Base-by-base conservation (phyloP, 768 basidiomycete species). In the Erythrobasidium yunnanense region DNA sequence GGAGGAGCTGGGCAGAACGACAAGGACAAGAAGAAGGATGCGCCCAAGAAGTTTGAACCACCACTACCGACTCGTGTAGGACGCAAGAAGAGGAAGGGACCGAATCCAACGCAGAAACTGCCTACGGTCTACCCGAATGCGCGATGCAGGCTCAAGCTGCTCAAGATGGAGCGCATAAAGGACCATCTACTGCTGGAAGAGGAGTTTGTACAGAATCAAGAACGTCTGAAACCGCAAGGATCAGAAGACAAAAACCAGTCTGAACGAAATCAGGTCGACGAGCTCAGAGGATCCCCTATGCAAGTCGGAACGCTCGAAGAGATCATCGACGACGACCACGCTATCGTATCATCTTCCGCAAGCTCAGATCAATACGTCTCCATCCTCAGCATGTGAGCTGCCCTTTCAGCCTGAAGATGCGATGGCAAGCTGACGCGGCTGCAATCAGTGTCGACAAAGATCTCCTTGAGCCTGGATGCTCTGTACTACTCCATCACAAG, bases 291-390 rank as follows among this genome's bases (percentile, higher is more conserved):
- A 5, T 87, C 84, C 52, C 95, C 93, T 6, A 93, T 99, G 90
- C 87, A 87, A n/a, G 90, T 99, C 67, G 95, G 95, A 22, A 90
- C 90, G 0, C 81, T 99, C 77, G 95, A 97, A 78, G 95, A 99
- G 78, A 73, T 92, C 70, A 90, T 93, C 71, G 90, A 92, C 80
- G 90, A 93, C 78, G 90, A 92, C 82, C 90, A 99, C 67, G 95
- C 95, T n/a, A 96, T 99, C 76, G 86, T 99, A 74, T 89, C 87
- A 76, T 88, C 90, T 7, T 84, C 90, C 23, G 88, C 87, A 42
- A 92, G 93, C 1, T 91, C 93, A 25, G 95, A 97, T 75, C 90
- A 85, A 76, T 96, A 97, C 77, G 91, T 97, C 69, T 86, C 90
- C 23, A 95, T 97, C 75, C 89, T 95, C 88, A 88, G 86, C 66